Evolutionary conservation across 2,329 filamentous ascomycete species (phyloP).

Genomic region (Aspergillus pseudoviridinutans): DNA sequence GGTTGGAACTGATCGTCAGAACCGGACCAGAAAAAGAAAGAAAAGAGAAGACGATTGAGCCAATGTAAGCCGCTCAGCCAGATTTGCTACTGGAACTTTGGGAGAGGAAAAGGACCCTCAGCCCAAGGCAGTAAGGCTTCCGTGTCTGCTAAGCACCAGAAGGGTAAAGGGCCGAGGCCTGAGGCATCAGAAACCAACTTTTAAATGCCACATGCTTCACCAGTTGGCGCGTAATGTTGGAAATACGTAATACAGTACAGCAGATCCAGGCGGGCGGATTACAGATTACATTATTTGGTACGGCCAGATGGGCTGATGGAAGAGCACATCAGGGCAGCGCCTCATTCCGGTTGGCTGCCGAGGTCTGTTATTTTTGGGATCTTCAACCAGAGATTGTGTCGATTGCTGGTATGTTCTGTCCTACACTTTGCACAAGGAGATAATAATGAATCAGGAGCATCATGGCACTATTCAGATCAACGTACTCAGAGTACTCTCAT

Average conservation of each 20-base stretch:
- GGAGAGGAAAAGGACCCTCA: not conserved
- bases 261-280: too few species aligned
- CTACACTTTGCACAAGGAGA: not conserved
- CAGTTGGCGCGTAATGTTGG: too few species aligned
- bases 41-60: not conserved
- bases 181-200: constrained; percentile 3
- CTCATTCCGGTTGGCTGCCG: constrained; percentile 15
- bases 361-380: constrained; percentile 11
- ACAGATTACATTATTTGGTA: not conserved
- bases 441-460: not conserved
- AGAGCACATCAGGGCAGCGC: not conserved
- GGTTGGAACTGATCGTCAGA: constrained; percentile 18
- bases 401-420: not conserved
- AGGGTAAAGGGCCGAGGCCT: constrained; percentile 2
- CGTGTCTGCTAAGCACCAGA: not conserved
- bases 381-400: not conserved
- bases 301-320: not conserved
- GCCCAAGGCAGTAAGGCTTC: constrained; percentile 13
- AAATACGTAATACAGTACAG: too few species aligned
- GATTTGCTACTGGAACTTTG: not conserved
- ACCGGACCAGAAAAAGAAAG: constrained; percentile 1
- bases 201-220: not conserved
- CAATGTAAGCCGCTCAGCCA: not conserved
- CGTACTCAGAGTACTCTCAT: not conserved
- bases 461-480: not conserved